These are phyloP conservation scores for Pinus taeda DNA, from an alignment of 75 land plant species.

Conservation along the genomic window DNA sequence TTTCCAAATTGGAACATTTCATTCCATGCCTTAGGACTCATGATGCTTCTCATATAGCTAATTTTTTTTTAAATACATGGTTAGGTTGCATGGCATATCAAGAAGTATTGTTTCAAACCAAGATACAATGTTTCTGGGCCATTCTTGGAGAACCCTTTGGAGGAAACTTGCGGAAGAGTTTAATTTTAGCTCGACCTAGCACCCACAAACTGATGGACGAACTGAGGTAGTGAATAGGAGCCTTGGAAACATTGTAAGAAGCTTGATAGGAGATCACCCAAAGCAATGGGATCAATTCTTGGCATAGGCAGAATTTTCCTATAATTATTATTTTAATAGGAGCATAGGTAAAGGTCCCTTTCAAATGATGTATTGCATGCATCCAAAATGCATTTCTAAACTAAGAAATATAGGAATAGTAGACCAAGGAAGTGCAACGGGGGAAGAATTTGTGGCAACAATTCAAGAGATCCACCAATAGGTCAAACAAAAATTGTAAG, in stretches of 20 bases:
- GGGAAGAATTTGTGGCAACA: background rate
- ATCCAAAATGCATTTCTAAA: background rate
- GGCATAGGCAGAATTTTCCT: background rate
- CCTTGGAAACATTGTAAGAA: background rate
- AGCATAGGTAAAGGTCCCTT: background rate
- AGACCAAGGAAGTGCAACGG: background rate
- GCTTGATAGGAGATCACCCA: background rate
- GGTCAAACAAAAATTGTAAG: background rate
- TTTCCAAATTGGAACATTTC: constrained; percentile 14
- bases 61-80: constrained; percentile 5
- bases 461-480: background rate
- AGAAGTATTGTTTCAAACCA: constrained; percentile 16
- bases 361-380: background rate
- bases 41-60: background rate
- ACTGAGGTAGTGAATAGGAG: background rate
- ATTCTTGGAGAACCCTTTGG: constrained; percentile 10
- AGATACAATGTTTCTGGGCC: constrained; percentile 20
- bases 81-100: constrained; percentile 8
- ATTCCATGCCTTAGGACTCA: constrained; percentile 7
- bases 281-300: background rate
- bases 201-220: background rate
- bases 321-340: background rate
- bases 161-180: background rate
- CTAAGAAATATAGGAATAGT: background rate
- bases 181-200: background rate